phyloP scores from a whole-genome alignment of 2,329 filamentous ascomycete species.

The Zymoseptoria ardabiliae region DNA sequence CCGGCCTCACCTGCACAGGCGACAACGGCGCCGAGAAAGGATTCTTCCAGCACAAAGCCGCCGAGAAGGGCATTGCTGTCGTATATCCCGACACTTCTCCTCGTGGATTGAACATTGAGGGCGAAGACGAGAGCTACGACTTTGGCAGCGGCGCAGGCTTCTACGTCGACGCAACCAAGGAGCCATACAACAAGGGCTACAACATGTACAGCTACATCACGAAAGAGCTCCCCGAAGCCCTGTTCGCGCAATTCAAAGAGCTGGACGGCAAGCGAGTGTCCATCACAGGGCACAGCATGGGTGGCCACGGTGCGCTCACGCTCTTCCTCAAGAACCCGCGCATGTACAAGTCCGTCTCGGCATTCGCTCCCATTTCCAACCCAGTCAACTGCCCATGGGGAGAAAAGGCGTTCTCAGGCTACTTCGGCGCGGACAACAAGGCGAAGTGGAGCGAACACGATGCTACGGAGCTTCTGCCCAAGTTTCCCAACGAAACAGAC shows the following conservation, averaged over 20 bases:
- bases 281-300: conserved; percentile 95
- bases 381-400: conserved; percentile 74
- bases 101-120: conserved; percentile 67
- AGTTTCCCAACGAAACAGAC: conserved; percentile 65
- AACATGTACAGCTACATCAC: conserved; percentile 92
- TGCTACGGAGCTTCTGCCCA: conserved; percentile 78
- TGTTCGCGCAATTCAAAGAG: conserved; percentile 64
- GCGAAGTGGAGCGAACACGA: conserved; percentile 83
- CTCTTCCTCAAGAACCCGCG: conserved; percentile 88
- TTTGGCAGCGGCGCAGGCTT: conserved; percentile 91
- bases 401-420: conserved; percentile 87
- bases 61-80: conserved; percentile 76
- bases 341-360: conserved; percentile 53
- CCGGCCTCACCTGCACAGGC: conserved; percentile 88
- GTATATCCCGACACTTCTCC: conserved; percentile 94
- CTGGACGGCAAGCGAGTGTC: conserved; percentile 66
- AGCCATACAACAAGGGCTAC: conserved; percentile 71
- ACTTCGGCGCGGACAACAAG: conserved; percentile 68
- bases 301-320: conserved; percentile 88
- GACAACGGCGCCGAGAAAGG: conserved; percentile 72
- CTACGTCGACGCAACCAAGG: conserved; percentile 78
- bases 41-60: conserved; percentile 82
- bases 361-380: conserved; percentile 20
- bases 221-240: conserved; percentile 70
- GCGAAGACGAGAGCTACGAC: conserved; percentile 83